Evolutionary conservation across 768 basidiomycete species (phyloP).

Genomic region (Boletus rufocinnamomeus): DNA sequence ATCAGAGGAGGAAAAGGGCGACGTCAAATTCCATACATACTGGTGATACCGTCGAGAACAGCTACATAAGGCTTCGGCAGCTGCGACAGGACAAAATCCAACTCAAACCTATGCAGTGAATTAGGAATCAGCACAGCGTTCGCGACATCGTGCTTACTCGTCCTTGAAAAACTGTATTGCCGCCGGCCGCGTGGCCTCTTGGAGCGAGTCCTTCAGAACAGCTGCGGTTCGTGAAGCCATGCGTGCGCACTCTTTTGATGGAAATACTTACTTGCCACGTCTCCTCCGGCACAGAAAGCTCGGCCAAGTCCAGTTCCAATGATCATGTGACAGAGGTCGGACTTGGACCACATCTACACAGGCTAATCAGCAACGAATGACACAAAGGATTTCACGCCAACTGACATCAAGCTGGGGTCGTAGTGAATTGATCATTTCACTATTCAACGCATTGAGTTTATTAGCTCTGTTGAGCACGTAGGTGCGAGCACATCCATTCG

Average conservation of each 20-base stretch:
- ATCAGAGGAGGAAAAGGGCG: constrained; percentile 2
- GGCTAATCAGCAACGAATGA: constrained; percentile 10
- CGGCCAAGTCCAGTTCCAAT: constrained; percentile 69
- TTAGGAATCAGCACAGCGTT: constrained; percentile 10
- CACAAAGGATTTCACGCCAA: not conserved
- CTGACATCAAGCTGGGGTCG: constrained; percentile 75
- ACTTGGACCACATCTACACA: constrained; percentile 69
- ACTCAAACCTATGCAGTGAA: constrained; percentile 61
- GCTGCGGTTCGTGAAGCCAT: constrained; percentile 38
- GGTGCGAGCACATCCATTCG: constrained; percentile 59
- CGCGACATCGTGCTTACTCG: constrained; percentile 59
- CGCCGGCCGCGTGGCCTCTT: constrained; percentile 52
- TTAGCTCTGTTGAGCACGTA: constrained; percentile 79
- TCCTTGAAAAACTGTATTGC: constrained; percentile 89
- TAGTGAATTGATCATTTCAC: constrained; percentile 72
- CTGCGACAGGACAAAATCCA: constrained; percentile 71
- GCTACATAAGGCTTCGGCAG: constrained; percentile 88
- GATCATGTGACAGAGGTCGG: constrained; percentile 70
- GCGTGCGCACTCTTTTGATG: constrained; percentile 1
- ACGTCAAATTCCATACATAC: constrained; percentile 48
- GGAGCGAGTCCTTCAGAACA: constrained; percentile 53
- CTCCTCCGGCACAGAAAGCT: constrained; percentile 94
- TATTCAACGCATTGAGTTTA: constrained; percentile 82
- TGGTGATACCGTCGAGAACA: constrained; percentile 88
- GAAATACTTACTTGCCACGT: constrained; percentile 74